Evolutionary conservation across 2,329 filamentous ascomycete species (phyloP).

Genomic region (Paraconiothyrium brasiliense): DNA sequence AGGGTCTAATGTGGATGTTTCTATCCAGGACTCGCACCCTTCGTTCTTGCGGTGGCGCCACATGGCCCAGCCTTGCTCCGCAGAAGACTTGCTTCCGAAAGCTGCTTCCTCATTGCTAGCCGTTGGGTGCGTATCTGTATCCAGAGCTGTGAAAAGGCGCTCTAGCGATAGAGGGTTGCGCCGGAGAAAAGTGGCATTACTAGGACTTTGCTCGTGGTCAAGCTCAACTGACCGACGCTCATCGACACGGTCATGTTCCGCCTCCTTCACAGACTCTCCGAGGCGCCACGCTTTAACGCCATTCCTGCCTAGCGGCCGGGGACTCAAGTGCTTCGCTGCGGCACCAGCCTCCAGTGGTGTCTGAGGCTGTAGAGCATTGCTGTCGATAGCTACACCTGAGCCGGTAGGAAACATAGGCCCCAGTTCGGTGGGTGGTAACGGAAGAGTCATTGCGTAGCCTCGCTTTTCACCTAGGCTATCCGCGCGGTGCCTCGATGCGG

Average conservation of each 20-base stretch:
- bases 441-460: not conserved
- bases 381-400: not conserved
- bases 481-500: not conserved
- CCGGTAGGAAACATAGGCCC: conserved; percentile 4
- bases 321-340: not conserved
- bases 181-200: not conserved
- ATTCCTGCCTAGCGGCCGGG: not conserved
- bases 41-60: conserved; percentile 11
- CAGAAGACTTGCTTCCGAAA: not conserved
- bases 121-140: not conserved
- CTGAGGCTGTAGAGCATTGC: too few relatives aligned
- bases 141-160: too few relatives aligned
- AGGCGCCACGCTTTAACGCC: not conserved
- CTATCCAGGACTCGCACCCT: conserved; percentile 16
- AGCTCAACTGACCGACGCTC: too few relatives aligned
- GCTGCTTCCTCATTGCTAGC: not conserved
- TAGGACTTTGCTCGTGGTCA: not conserved
- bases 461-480: not conserved
- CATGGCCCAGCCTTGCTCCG: conserved; percentile 5
- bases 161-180: not conserved
- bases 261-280: not conserved
- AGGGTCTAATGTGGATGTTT: not conserved
- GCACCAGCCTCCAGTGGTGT: not conserved
- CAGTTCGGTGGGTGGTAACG: not conserved
- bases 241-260: not conserved